Conservation (phyloP, 2,329 filamentous ascomycete genomes). For the Stemphylium vesicarium region DNA sequence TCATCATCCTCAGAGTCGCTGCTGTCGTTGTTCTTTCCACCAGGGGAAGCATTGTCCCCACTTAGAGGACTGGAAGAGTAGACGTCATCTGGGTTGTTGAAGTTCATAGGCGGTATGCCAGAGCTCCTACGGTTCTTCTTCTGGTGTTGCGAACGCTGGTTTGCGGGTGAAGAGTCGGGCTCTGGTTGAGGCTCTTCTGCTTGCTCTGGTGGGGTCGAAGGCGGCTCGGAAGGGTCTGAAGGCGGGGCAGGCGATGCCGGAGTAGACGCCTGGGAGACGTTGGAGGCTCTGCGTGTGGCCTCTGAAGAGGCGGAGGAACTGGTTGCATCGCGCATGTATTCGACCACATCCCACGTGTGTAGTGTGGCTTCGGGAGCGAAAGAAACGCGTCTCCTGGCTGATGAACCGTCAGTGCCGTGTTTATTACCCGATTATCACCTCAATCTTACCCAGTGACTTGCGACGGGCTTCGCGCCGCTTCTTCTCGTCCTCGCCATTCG, state of each 20-base stretch:
- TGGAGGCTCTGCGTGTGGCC: conserved; percentile 75
- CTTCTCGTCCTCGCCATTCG: conserved; percentile 62
- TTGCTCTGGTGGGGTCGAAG: conserved; percentile 68
- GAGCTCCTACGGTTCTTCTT: conserved; percentile 68
- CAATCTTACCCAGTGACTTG: conserved; percentile 76
- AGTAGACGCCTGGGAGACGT: conserved; percentile 52
- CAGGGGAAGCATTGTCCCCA: conserved; percentile 54
- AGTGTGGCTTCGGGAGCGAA: conserved; percentile 97
- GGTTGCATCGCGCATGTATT: conserved; percentile 86
- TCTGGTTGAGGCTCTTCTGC: conserved; percentile 65
- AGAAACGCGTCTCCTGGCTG: conserved; percentile 86
- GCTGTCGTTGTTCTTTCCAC: conserved; percentile 57
- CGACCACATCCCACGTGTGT: conserved; percentile 95
- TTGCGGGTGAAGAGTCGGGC: conserved; percentile 65
- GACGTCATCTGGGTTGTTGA: conserved; percentile 68
- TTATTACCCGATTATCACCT: background rate
- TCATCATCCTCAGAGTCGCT: conserved; percentile 69
- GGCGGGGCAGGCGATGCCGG: conserved; percentile 42
- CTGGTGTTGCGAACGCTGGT: conserved; percentile 70
- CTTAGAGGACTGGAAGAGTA: conserved; percentile 82
- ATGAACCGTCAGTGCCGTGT: conserved; percentile 17
- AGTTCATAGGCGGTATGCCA: conserved; percentile 67
- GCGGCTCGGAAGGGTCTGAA: conserved; percentile 62
- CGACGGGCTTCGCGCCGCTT: conserved; percentile 85
- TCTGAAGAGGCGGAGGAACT: conserved; percentile 75